Evolutionary conservation across 2,329 filamentous ascomycete species (phyloP), one percentile per base, ranked within the genome.

Genomic region (Chrysoporthe austroafricana): DNA sequence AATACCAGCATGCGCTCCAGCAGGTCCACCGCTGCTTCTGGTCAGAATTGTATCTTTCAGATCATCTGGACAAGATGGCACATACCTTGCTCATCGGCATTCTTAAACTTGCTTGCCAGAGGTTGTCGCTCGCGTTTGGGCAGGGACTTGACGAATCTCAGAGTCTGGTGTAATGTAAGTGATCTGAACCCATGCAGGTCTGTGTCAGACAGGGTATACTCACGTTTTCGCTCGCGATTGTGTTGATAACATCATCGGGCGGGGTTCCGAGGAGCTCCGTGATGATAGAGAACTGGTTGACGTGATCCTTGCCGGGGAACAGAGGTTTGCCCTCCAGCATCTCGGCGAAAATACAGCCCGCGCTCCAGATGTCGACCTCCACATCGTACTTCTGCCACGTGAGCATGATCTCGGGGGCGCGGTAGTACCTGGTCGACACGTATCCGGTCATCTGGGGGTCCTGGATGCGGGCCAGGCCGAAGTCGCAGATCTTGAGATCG

Each of bases 301-400:
- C 96, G 78, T 99, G 96, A 77, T 99, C 96, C 83, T 99, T 99
- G 78, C 96, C 96, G 0, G 96, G 96, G 85, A 99, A 99, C 32
- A 99, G 84, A 43, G 96, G 96, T 83, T 98, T 98, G 77, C 96
- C 96, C 82, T 97, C 95, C 69, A 99, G 87, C 96, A 99, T 99
- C 83, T 99, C 96, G 54, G 96, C 96, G 75, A 99, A 98, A 78
- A 99, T 99, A 82, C 96, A 99, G 70, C 96, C 96, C 21, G 95
- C 95, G 78, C 96, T 98, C 96, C 96, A 99, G 78, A 99, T 97
- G 79, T 99, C 96, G 68, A 99, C 96, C 83, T 98, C 96, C 60
- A 98, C 90, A 74, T 99, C 96, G 82, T 99, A 99, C 84, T 99
- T 99, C 85, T 99, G 96, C 96, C 96, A 99, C 72, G 96, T 98